phyloP scores from a whole-genome alignment of 2,329 filamentous ascomycete genomes.

The Arthrobotrys entomopaga region DNA sequence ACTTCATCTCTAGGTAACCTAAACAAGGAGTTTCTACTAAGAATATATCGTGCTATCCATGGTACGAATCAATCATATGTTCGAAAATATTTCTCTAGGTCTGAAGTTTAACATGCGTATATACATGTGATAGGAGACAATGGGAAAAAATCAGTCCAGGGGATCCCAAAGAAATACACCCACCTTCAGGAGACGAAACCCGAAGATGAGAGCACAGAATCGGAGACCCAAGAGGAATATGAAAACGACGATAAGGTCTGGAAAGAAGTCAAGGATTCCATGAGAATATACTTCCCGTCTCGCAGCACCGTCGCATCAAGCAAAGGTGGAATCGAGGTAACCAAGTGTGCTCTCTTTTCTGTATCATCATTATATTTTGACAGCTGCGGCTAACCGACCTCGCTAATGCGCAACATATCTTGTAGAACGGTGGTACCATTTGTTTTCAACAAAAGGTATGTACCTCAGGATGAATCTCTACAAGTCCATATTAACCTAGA shows the following conservation, averaged over 20 bases:
- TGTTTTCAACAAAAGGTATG: constrained; percentile 69
- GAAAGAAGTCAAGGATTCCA: constrained; percentile 64
- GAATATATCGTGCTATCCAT: constrained; percentile 70
- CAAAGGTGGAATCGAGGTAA: constrained; percentile 70
- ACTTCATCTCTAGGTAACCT: constrained; percentile 84
- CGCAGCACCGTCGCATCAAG: constrained; percentile 74
- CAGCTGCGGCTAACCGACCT: constrained; percentile 51
- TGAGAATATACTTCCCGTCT: constrained; percentile 85
- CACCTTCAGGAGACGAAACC: constrained; percentile 61
- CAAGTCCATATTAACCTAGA: neutral
- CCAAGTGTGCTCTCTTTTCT: constrained; percentile 59
- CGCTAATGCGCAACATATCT: constrained; percentile 59
- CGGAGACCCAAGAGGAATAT: constrained; percentile 48
- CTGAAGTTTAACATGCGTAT: constrained; percentile 42
- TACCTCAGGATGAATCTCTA: constrained; percentile 9
- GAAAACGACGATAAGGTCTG: constrained; percentile 56
- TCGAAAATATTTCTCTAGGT: constrained; percentile 27
- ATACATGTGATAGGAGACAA: constrained; percentile 44
- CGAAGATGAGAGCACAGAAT: constrained; percentile 65
- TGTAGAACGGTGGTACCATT: constrained; percentile 79
- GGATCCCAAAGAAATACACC: constrained; percentile 49
- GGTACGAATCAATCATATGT: constrained; percentile 62
- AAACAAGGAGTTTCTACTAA: constrained; percentile 73
- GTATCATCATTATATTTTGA: constrained; percentile 38
- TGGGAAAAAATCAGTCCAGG: constrained; percentile 41